A percentile compares a stretch with the other conserved stretches of the same genome.
These are phyloP conservation scores for Neurospora sublineolata DNA, from an alignment of 495 filamentous ascomycete genomes.

Conservation along the genomic window DNA sequence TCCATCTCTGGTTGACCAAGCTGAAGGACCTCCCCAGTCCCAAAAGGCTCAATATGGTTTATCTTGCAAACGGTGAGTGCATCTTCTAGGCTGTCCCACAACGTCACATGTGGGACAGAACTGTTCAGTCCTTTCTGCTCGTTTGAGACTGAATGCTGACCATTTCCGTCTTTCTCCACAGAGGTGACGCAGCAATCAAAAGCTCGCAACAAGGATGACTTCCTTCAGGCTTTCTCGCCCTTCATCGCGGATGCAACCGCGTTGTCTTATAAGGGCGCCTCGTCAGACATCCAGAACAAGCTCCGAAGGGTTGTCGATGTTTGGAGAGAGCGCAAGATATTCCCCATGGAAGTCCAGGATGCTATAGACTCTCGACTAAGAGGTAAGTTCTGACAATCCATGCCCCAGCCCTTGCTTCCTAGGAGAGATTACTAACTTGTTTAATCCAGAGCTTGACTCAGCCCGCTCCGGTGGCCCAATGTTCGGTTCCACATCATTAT, in stretches of 20 bases:
- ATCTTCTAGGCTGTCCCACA: neutral
- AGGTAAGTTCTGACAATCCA: slow-evolving; percentile 36
- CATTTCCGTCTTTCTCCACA: slow-evolving; percentile 21
- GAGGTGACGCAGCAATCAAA: slow-evolving; percentile 95
- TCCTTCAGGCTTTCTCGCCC: slow-evolving; percentile 78
- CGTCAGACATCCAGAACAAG: slow-evolving; percentile 75
- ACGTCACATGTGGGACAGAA: neutral
- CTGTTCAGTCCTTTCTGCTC: neutral
- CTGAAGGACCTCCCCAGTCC: slow-evolving; percentile 71
- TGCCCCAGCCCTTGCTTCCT: neutral
- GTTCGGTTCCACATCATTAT: slow-evolving; percentile 41
- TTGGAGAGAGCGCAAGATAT: slow-evolving; percentile 81
- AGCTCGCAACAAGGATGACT: slow-evolving; percentile 80
- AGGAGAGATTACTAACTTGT: slow-evolving; percentile 3
- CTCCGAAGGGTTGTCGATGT: slow-evolving; percentile 84
- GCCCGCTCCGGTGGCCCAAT: slow-evolving; percentile 57
- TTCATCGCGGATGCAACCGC: slow-evolving; percentile 79
- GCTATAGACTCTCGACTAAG: slow-evolving; percentile 67
- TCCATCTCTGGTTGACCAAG: slow-evolving; percentile 77
- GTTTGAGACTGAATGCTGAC: slow-evolving; percentile 14
- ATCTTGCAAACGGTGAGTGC: slow-evolving; percentile 79
- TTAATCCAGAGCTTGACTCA: slow-evolving; percentile 62
- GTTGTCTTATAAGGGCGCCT: slow-evolving; percentile 74
- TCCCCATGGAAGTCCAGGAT: slow-evolving; percentile 64
- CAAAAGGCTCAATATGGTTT: slow-evolving; percentile 84